Conservation (phyloP, 23 red algal genomes). For the Cyanidium caldarium region DNA sequence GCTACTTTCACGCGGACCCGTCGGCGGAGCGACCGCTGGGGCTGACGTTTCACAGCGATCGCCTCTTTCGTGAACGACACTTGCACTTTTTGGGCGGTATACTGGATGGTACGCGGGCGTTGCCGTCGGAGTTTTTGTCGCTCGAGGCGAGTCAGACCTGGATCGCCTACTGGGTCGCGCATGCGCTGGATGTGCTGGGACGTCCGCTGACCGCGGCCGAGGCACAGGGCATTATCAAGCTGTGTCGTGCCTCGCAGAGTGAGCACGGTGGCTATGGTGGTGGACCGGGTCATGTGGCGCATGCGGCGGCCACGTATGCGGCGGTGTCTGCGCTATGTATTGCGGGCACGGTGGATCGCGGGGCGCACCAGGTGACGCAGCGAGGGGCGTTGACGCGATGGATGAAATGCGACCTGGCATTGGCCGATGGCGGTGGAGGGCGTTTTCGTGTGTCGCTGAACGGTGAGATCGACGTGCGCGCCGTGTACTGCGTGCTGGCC, state of each 20-base stretch:
- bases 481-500: slow-evolving; percentile 60
- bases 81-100: not conserved
- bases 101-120: not conserved
- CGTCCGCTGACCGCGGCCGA: not conserved
- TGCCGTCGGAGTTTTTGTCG: not conserved
- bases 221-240: not conserved
- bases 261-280: slow-evolving; percentile 73
- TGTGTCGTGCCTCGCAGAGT: not conserved
- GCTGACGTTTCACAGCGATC: not conserved
- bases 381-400: slow-evolving; percentile 17
- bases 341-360: slow-evolving; percentile 27
- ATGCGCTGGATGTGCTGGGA: slow-evolving; percentile 44
- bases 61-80: not conserved
- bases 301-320: slow-evolving; percentile 70
- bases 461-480: slow-evolving; percentile 75
- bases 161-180: slow-evolving; percentile 74
- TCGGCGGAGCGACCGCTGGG: not conserved
- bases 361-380: slow-evolving; percentile 30
- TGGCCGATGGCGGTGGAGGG: slow-evolving; percentile 16
- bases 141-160: slow-evolving; percentile 72
- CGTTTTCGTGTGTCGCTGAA: slow-evolving; percentile 37
- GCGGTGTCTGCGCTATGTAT: slow-evolving; percentile 42
- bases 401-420: not conserved
- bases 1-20: not conserved
- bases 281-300: slow-evolving; percentile 62